Percentiles rank a stretch among this genome's conserved stretches.
These are phyloP conservation scores for Colletotrichum sp. DNA, from an alignment of 2,329 filamentous ascomycete species.

Conservation along the genomic window DNA sequence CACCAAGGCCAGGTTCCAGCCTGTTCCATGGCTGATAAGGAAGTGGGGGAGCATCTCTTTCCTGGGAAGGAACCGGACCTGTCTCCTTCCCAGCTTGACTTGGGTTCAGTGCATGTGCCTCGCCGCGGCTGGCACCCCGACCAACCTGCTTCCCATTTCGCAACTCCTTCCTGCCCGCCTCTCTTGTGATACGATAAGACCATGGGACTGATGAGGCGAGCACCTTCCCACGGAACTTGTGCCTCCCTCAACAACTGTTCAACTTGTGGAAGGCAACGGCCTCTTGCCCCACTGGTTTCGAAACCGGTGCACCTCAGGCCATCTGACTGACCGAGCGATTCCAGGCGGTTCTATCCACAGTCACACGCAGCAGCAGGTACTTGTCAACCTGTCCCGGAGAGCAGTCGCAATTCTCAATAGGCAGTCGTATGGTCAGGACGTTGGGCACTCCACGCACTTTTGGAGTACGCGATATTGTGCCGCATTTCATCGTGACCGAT, in stretches of 20 bases:
- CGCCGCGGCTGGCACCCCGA: neutral
- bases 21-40: neutral
- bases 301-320: neutral
- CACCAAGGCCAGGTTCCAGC: neutral
- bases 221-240: neutral
- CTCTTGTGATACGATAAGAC: neutral
- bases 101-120: neutral
- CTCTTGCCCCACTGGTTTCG: neutral
- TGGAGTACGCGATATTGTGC: neutral
- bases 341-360: neutral
- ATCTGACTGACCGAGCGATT: neutral
- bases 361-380: neutral
- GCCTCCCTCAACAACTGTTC: neutral
- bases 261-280: neutral
- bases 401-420: neutral
- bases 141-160: neutral
- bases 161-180: neutral
- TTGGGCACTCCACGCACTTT: neutral
- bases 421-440: neutral
- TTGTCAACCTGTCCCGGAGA: neutral
- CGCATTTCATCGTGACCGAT: neutral
- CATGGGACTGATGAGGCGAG: neutral
- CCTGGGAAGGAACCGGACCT: neutral
- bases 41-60: neutral
- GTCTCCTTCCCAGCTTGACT: neutral